phyloP scores from a whole-genome alignment of 2,329 filamentous ascomycete genomes.

The Chrysosphaeria jannelii region DNA sequence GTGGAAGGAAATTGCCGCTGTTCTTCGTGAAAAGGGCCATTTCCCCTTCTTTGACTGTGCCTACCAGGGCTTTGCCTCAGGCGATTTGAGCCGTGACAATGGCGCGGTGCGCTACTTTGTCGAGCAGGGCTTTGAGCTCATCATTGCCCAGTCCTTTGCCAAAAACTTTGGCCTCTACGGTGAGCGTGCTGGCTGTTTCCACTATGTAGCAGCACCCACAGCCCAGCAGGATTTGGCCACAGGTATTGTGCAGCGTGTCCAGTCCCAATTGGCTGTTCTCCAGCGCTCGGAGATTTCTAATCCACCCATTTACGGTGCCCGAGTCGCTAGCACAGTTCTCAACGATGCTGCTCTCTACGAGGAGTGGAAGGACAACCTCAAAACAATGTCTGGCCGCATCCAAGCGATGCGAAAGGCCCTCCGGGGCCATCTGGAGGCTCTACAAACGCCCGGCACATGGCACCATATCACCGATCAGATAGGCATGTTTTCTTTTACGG shows the following conservation, averaged over 20 bases:
- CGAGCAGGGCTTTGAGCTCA: slow-evolving; percentile 66
- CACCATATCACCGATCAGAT: slow-evolving; percentile 97
- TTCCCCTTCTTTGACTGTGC: slow-evolving; percentile 98
- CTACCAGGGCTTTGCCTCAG: slow-evolving; percentile 93
- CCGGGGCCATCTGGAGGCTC: slow-evolving; percentile 49
- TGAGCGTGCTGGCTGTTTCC: slow-evolving; percentile 86
- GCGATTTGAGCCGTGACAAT: slow-evolving; percentile 56
- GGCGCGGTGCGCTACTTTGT: slow-evolving; percentile 88
- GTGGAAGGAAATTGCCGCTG: slow-evolving; percentile 63
- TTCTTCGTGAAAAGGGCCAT: slow-evolving; percentile 51
- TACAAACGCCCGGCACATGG: slow-evolving; percentile 72
- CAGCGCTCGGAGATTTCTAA: slow-evolving; percentile 96
- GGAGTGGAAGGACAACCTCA: slow-evolving; percentile 78
- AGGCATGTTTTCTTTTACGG: slow-evolving; percentile 96
- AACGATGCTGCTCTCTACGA: slow-evolving; percentile 58
- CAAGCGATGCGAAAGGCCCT: slow-evolving; percentile 65
- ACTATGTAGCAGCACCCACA: slow-evolving; percentile 53
- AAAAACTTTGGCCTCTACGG: slow-evolving; percentile 97
- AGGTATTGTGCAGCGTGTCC: slow-evolving; percentile 28
- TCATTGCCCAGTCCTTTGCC: slow-evolving; percentile 78
- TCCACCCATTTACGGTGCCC: slow-evolving; percentile 76
- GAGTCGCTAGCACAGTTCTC: slow-evolving; percentile 58
- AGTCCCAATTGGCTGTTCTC: slow-evolving; percentile 71
- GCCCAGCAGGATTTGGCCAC: slow-evolving; percentile 23
- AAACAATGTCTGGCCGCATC: slow-evolving; percentile 86